phyloP scores from a whole-genome alignment of 768 basidiomycete genomes.

The Termitomyces titanicus region DNA sequence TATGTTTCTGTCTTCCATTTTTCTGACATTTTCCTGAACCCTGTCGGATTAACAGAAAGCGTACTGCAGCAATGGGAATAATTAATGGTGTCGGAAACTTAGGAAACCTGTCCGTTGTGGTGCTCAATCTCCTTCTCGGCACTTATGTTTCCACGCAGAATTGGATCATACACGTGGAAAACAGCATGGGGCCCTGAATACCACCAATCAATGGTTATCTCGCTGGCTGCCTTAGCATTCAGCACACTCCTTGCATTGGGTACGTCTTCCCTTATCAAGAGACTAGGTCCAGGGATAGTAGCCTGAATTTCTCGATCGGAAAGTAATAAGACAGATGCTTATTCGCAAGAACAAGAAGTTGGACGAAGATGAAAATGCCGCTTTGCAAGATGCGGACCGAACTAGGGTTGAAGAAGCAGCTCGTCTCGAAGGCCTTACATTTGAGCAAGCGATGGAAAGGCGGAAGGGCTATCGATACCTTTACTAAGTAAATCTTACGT shows the following conservation, averaged over 20 bases:
- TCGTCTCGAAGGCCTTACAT: constrained; percentile 52
- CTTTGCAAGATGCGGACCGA: constrained; percentile 41
- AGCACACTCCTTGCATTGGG: constrained; percentile 29
- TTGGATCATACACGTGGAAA: constrained; percentile 62
- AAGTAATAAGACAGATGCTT: constrained; percentile 45
- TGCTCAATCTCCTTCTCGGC: not conserved
- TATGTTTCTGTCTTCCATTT: not conserved
- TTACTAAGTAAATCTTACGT: constrained; percentile 28
- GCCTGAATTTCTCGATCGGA: not conserved
- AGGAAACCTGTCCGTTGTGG: constrained; percentile 47
- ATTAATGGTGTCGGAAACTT: constrained; percentile 57
- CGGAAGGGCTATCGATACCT: constrained; percentile 59
- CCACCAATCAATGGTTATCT: constrained; percentile 59
- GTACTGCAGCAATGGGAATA: constrained; percentile 56
- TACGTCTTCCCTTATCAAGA: constrained; percentile 12
- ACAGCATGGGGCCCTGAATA: constrained; percentile 59
- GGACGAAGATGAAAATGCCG: constrained; percentile 42
- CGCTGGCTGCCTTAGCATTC: constrained; percentile 30
- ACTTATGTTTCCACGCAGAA: constrained; percentile 27
- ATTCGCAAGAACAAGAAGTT: constrained; percentile 47
- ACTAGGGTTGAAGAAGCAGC: constrained; percentile 57
- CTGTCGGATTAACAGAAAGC: constrained; percentile 29
- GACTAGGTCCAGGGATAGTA: not conserved
- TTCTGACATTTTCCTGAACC: not conserved
- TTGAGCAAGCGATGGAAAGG: constrained; percentile 55